Evolutionary conservation across 129 eudicot species (phyloP).

Genomic region (Logfia minima): DNA sequence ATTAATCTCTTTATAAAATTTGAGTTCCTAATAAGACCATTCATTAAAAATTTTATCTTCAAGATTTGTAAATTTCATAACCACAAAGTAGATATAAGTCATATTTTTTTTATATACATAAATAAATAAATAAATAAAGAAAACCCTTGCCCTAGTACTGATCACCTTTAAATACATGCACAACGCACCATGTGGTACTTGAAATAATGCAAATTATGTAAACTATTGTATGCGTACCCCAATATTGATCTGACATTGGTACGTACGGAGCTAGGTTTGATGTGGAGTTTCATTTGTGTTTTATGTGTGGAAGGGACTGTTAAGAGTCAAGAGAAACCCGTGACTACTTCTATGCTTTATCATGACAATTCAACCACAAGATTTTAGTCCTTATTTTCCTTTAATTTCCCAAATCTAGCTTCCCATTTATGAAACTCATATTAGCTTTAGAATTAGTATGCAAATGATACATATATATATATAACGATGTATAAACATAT

Average conservation of each 20-base stretch:
- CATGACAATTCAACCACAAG: not conserved
- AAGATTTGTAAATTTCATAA: too few species aligned
- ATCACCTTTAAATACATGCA: not conserved
- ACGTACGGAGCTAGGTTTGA: not conserved
- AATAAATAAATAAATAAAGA: too few species aligned
- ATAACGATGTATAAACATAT: not conserved
- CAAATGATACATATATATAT: too few species aligned
- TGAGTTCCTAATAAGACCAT: too few species aligned
- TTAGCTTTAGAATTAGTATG: too few species aligned
- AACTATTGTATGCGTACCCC: not conserved
- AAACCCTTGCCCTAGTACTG: not conserved
- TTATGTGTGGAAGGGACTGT: not conserved
- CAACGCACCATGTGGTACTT: not conserved
- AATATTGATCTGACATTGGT: not conserved
- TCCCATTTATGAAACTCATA: too few species aligned
- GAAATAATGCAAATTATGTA: not conserved
- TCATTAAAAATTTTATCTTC: too few species aligned
- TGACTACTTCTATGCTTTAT: not conserved
- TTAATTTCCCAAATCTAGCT: not conserved
- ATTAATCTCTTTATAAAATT: too few species aligned
- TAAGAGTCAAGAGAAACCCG: constrained; percentile 23
- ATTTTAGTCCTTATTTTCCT: constrained; percentile 8
- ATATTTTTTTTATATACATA: not conserved
- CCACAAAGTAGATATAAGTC: too few species aligned
- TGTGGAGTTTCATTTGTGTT: constrained; percentile 13